Evolutionary conservation across 768 basidiomycete genomes (phyloP), one percentile per base, ranked within the genome.

Genomic region (Pleurotus giganteus): DNA sequence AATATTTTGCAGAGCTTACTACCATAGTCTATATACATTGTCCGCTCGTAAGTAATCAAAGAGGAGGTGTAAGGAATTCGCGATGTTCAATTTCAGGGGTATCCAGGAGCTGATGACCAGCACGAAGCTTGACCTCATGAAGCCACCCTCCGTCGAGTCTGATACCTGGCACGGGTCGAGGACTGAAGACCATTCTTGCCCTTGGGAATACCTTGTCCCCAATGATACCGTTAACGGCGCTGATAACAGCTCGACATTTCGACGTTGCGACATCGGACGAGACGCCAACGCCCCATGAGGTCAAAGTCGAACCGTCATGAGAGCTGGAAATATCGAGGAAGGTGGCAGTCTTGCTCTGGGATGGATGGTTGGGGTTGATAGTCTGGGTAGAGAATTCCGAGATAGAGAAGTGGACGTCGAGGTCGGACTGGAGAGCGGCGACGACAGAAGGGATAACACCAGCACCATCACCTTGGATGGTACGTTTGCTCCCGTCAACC

Each of bases 361-460:
- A 43, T 24, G 60, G 58, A 19, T 46, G 61, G 7, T 65, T 62
- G 9, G 55, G 76, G 31, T 61, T 82, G 56, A 91, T 80, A 27
- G 82, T 77, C 68, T 91, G 88, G 57, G 88, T 87, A 6, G 80
- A 74, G 66, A 88, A 91, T 67, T 91, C 89, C 51, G 86, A 79
- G 37, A 92, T 69, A 46, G 79, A 73, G 56, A 91, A 74, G 60
- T 86, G 71, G 61, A 91, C 74, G 53, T 81, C 82, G 34, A 89
- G 78, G 61, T 86, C 81, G 1, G 71, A 73, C 58, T 74, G 75
- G 36, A 94, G 80, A n/a, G 90, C 89, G 54, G 89, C 74, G 31
- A 94, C 74, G 59, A 92, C 71, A 23, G 91, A 85, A 24, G 86
- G 88, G 21, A 91, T 78, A 4, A 90, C 88, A 21, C 87, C 89